These are phyloP conservation scores for Suhomyces sp. DNA, from an alignment of 805 yeast genomes.

Conservation along the genomic window DNA sequence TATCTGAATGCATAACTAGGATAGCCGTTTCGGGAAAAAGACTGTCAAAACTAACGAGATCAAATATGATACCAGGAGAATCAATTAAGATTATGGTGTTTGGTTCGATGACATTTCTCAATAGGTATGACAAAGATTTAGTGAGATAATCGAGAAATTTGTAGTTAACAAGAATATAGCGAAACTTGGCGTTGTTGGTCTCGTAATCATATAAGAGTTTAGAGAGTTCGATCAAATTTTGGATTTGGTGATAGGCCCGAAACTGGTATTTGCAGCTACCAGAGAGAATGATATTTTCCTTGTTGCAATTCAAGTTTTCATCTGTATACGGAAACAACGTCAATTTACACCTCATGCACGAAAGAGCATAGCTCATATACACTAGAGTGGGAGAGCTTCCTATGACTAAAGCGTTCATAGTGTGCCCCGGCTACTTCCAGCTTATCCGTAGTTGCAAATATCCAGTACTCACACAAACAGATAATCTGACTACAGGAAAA, in stretches of 20 bases:
- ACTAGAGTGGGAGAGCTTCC: slow-evolving; percentile 19
- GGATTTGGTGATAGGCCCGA: neutral
- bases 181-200: neutral
- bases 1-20: slow-evolving; percentile 11
- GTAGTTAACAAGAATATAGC: slow-evolving; percentile 6
- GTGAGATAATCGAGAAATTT: slow-evolving; percentile 7
- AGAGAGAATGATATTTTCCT: neutral
- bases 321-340: slow-evolving; percentile 8
- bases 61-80: neutral
- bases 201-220: neutral
- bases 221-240: neutral
- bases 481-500: neutral
- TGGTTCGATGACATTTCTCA: neutral
- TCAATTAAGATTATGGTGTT: slow-evolving; percentile 5
- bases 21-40: neutral
- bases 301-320: neutral
- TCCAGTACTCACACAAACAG: neutral
- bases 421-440: neutral
- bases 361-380: slow-evolving; percentile 13
- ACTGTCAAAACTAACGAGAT: neutral
- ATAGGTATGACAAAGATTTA: slow-evolving; percentile 1
- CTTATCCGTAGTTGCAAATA: neutral
- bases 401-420: slow-evolving; percentile 7
- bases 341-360: slow-evolving; percentile 12
- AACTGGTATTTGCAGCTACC: neutral